phyloP scores from a whole-genome alignment of 2,329 filamentous ascomycete genomes.

The Exophiala lecanii-corni region DNA sequence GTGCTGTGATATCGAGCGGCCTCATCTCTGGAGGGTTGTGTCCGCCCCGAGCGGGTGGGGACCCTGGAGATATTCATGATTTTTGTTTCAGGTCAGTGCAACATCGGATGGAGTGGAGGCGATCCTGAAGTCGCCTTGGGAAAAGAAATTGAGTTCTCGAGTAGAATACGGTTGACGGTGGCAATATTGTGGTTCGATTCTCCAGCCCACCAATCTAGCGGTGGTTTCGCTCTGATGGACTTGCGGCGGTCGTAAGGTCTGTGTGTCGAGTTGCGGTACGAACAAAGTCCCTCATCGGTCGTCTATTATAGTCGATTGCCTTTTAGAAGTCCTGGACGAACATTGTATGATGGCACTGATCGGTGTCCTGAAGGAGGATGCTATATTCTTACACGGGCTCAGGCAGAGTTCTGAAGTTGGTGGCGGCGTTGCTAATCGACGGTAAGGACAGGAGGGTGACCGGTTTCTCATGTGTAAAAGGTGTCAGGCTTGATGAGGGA shows the following conservation, averaged over 20 bases:
- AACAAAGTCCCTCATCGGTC: too few species aligned
- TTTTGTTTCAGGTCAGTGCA: constrained; percentile 14
- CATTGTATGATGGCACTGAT: too few species aligned
- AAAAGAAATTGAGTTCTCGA: too few species aligned
- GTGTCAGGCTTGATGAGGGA: constrained; percentile 8
- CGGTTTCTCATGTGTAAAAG: background rate
- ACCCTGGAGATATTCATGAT: constrained; percentile 21
- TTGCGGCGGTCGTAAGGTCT: too few species aligned
- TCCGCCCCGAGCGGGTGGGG: constrained; percentile 15
- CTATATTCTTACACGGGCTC: too few species aligned
- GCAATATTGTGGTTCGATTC: constrained; percentile 5
- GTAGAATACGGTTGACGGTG: constrained; percentile 11
- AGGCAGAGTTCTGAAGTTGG: too few species aligned
- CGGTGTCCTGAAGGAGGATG: too few species aligned
- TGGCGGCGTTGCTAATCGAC: too few species aligned
- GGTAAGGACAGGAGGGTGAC: constrained; percentile 24
- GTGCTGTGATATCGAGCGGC: constrained; percentile 25
- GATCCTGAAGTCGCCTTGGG: too few species aligned
- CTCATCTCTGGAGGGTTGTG: constrained; percentile 14
- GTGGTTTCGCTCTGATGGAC: background rate
- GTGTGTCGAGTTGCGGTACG: too few species aligned
- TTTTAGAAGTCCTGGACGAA: too few species aligned
- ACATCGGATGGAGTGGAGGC: constrained; percentile 18
- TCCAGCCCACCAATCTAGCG: background rate
- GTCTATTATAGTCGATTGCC: too few species aligned